Percentiles rank a stretch among this genome's conserved stretches.
Evolutionary conservation across 208 protist genomes (phyloP).

Genomic region (Acanthamoeba lenticulata): DNA sequence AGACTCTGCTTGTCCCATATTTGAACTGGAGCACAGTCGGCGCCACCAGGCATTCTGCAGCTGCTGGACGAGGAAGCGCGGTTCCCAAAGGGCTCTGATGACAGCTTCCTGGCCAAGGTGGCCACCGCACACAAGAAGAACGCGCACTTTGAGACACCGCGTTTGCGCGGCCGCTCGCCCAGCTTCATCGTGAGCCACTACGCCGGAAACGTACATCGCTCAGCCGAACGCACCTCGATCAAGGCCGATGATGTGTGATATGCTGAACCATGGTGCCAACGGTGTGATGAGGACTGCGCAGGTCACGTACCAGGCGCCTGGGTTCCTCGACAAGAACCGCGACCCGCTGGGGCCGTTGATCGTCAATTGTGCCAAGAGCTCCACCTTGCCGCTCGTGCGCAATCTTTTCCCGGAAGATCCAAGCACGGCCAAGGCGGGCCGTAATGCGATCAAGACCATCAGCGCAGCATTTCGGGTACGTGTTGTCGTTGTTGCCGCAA

Average conservation of each 20-base stretch:
- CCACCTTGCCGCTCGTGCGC: not conserved
- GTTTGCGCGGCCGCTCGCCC: constrained; percentile 52
- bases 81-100: constrained; percentile 77
- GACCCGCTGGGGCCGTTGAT: constrained; percentile 45
- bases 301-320: constrained; percentile 82
- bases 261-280: not conserved
- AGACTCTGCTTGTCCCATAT: not conserved
- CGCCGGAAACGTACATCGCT: constrained; percentile 73
- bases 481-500: too few relatives aligned
- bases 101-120: constrained; percentile 80
- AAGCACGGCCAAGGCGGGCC: not conserved
- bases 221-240: not conserved
- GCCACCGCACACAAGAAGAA: constrained; percentile 70
- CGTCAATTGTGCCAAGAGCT: constrained; percentile 91
- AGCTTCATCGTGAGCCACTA: constrained; percentile 85
- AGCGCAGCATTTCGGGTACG: not conserved
- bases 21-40: not conserved
- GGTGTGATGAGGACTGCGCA: not conserved
- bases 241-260: not conserved
- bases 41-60: constrained; percentile 73
- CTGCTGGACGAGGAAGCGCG: constrained; percentile 83
- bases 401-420: not conserved
- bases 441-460: not conserved
- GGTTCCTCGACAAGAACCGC: constrained; percentile 89
- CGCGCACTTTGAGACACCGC: not conserved